phyloP scores from a whole-genome alignment of 495 filamentous ascomycete genomes.

The Aspergillus nidulans region DNA sequence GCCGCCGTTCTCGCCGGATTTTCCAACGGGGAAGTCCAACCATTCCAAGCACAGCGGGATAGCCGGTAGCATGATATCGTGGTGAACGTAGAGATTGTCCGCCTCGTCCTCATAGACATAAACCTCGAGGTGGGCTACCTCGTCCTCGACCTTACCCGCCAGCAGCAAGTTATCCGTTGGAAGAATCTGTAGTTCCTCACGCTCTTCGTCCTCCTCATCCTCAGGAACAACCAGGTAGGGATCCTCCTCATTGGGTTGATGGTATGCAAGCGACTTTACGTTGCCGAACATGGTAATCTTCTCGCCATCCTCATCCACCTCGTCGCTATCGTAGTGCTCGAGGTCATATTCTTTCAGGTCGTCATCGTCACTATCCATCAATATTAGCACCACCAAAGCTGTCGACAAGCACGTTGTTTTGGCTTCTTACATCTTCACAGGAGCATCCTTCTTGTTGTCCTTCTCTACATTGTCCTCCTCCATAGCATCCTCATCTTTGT shows the following conservation, averaged over 20 bases:
- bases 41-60: slow-evolving; percentile 95
- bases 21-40: slow-evolving; percentile 82
- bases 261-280: slow-evolving; percentile 85
- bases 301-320: slow-evolving; percentile 60
- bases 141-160: slow-evolving; percentile 91
- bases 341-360: slow-evolving; percentile 93
- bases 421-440: slow-evolving; percentile 12
- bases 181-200: slow-evolving; percentile 90
- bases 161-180: slow-evolving; percentile 88
- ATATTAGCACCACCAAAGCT: neutral
- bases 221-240: slow-evolving; percentile 90
- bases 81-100: slow-evolving; percentile 97
- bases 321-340: slow-evolving; percentile 88
- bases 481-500: slow-evolving; percentile 29
- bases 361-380: slow-evolving; percentile 47
- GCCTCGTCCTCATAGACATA: slow-evolving; percentile 94
- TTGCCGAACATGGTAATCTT: slow-evolving; percentile 92
- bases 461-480: slow-evolving; percentile 32
- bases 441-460: slow-evolving; percentile 18
- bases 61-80: slow-evolving; percentile 98
- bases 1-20: slow-evolving; percentile 47
- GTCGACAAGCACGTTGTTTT: neutral
- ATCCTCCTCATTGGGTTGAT: slow-evolving; percentile 87
- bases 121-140: slow-evolving; percentile 92
- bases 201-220: slow-evolving; percentile 73